Base-by-base conservation (phyloP, 2,329 filamentous ascomycete species). In the Aureobasidium pullulans region DNA sequence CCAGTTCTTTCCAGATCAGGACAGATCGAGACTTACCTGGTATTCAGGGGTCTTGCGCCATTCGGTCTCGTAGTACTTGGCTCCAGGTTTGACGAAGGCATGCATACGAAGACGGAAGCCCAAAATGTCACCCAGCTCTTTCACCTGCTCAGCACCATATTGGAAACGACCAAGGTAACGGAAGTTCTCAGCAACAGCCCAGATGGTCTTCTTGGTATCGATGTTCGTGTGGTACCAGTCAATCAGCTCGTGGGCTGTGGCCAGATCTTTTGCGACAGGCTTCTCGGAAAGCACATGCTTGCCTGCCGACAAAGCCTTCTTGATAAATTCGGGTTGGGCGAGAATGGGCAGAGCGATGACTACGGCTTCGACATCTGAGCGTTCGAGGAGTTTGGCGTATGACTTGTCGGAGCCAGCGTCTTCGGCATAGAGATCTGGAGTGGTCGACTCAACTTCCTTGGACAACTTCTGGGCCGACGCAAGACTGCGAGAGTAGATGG, bases 171-270 rank as follows among this genome's bases (percentile, higher is more conserved):
- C 76, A 59, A 82, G 71, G 73, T 84, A 90, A 53, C 88, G 81
- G 68, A 84, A 88, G 72, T 92, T 90, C 72, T 92, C 89, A 0
- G 86, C 88, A 3, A 92, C 79, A 13, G 77, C 77, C 73, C 84
- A 83, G 6, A 78, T 79, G 11, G 54, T 61, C 23, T 71, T 65
- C 54, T 72, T 73, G 53, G 63, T 69, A 6, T 68, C 67, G 60
- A 77, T 73, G 37, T 75, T 75, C 16, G 70, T 63, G 11, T 73
- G 63, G 61, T 78, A 80, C 71, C 75, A 81, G 6, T 73, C 61
- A 28, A 83, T 69, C 31, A 84, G 72, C n/a, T 76, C 72, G 29
- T 72, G 68, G 0, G 81, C 80, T 0, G 75, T 73, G 1, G 76
- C 73, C 8, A 86, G 72, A 64, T 87, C 82, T 64, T 81, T 80